Conservation (phyloP, 2,329 filamentous ascomycete species). For the Sporothrix brunneoviolacea region DNA sequence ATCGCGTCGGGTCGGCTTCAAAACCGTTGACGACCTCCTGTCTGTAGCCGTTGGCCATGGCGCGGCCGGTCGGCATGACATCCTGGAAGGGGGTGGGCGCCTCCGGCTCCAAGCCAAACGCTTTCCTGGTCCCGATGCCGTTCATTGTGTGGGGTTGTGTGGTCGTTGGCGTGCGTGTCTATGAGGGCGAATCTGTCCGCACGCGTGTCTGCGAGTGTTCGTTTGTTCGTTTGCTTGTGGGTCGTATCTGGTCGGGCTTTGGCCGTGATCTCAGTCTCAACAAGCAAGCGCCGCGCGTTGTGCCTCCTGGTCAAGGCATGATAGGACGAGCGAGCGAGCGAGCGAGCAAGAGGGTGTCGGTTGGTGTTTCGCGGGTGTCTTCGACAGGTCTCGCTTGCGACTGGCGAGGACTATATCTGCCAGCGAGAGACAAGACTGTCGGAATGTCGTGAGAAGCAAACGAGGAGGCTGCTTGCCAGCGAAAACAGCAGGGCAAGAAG, state of each 20-base stretch:
- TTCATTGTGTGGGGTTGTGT: constrained; percentile 29
- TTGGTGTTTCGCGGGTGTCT: neutral
- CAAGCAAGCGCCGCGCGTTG: constrained; percentile 6
- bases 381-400: neutral
- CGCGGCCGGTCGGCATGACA: constrained; percentile 38
- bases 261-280: neutral
- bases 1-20: constrained; percentile 46
- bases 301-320: constrained; percentile 9
- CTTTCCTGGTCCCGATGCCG: constrained; percentile 28
- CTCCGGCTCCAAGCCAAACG: constrained; percentile 31
- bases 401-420: neutral
- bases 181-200: neutral
- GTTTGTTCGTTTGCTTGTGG: neutral
- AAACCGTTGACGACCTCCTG: constrained; percentile 48
- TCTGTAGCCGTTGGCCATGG: constrained; percentile 53
- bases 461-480: neutral
- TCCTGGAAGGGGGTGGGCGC: constrained; percentile 27
- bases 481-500: neutral
- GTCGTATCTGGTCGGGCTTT: neutral
- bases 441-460: neutral
- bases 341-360: neutral
- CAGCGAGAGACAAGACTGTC: neutral
- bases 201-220: neutral
- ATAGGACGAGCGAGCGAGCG: neutral
- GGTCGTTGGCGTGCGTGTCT: neutral